Evolutionary conservation across 108 stramenopile species (phyloP).

Genomic region (Skeletonema costatum): DNA sequence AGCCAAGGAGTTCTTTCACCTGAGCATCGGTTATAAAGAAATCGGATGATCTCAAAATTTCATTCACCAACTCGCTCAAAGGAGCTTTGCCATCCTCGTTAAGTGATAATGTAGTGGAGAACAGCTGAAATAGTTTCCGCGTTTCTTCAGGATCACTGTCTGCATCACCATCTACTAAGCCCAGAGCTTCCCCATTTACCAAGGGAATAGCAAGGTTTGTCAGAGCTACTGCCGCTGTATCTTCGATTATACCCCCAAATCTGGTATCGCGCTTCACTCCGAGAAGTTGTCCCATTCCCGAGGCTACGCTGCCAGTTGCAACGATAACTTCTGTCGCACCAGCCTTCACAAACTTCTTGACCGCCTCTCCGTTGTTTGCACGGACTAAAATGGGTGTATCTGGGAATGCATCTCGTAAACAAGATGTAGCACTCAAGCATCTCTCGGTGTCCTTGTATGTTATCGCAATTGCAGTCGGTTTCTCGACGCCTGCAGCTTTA

Average conservation of each 20-base stretch:
- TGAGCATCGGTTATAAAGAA: slow-evolving; percentile 26
- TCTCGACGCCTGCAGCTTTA: slow-evolving; percentile 66
- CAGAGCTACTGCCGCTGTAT: slow-evolving; percentile 23
- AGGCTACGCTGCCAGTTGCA: slow-evolving; percentile 42
- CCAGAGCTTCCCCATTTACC: slow-evolving; percentile 10
- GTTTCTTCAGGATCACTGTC: slow-evolving; percentile 40
- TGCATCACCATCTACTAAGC: slow-evolving; percentile 30
- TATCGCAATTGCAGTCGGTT: slow-evolving; percentile 62
- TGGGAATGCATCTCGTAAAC: slow-evolving; percentile 62
- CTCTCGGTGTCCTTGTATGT: slow-evolving; percentile 51
- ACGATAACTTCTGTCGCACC: slow-evolving; percentile 73
- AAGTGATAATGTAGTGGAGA: slow-evolving; percentile 36
- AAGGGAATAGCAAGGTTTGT: slow-evolving; percentile 34
- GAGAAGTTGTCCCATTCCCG: slow-evolving; percentile 33
- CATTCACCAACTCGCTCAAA: slow-evolving; percentile 39
- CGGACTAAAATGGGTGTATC: slow-evolving; percentile 73
- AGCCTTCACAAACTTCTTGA: slow-evolving; percentile 54
- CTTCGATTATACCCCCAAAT: slow-evolving; percentile 28
- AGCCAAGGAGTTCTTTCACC: slow-evolving; percentile 33
- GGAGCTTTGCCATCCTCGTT: slow-evolving; percentile 49
- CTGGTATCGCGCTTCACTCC: slow-evolving; percentile 34
- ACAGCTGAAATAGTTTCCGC: slow-evolving; percentile 39
- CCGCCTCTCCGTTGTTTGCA: slow-evolving; percentile 28
- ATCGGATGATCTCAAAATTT: slow-evolving; percentile 36
- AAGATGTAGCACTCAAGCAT: slow-evolving; percentile 53